Percentiles rank a stretch among this genome's conserved stretches.
phyloP scores from a whole-genome alignment of 2,329 filamentous ascomycete species.

The Davidsoniella virescens region DNA sequence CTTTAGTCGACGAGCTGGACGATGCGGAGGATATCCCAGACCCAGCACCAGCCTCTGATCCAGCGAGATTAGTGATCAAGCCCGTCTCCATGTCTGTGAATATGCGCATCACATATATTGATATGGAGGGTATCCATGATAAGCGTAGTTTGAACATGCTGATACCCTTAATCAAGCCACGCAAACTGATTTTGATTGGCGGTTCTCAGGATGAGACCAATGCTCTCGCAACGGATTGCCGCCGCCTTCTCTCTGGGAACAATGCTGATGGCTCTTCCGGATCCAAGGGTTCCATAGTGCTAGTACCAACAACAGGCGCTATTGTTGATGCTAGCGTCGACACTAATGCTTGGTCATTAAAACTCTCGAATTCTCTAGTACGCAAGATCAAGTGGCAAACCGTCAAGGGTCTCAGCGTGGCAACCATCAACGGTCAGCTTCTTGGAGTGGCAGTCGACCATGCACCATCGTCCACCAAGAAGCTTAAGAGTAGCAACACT shows the following conservation, averaged over 20 bases:
- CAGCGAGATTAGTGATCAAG: constrained; percentile 56
- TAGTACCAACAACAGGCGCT: constrained; percentile 60
- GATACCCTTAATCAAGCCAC: constrained; percentile 81
- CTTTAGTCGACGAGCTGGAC: constrained; percentile 39
- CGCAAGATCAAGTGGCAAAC: constrained; percentile 89
- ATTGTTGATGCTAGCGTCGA: constrained; percentile 84
- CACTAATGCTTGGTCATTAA: constrained; percentile 93
- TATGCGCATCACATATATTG: constrained; percentile 69
- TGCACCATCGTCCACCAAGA: constrained; percentile 10
- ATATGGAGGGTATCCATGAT: constrained; percentile 85
- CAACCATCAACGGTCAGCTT: constrained; percentile 69
- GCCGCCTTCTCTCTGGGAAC: constrained; percentile 41
- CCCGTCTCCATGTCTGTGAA: constrained; percentile 50
- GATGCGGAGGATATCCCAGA: constrained; percentile 39
- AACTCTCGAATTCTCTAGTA: constrained; percentile 69
- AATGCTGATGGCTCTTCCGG: constrained; percentile 21
- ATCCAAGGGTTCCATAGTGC: constrained; percentile 48
- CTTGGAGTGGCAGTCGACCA: constrained; percentile 24
- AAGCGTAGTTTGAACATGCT: constrained; percentile 88
- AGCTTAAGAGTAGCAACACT: constrained; percentile 13
- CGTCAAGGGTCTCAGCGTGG: constrained; percentile 74
- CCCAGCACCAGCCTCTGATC: constrained; percentile 31
- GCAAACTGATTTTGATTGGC: constrained; percentile 84
- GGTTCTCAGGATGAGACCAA: constrained; percentile 66
- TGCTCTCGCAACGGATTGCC: constrained; percentile 64